Evolutionary conservation across 2,329 filamentous ascomycete species (phyloP).

Genomic region (Ophiostoma ips): DNA sequence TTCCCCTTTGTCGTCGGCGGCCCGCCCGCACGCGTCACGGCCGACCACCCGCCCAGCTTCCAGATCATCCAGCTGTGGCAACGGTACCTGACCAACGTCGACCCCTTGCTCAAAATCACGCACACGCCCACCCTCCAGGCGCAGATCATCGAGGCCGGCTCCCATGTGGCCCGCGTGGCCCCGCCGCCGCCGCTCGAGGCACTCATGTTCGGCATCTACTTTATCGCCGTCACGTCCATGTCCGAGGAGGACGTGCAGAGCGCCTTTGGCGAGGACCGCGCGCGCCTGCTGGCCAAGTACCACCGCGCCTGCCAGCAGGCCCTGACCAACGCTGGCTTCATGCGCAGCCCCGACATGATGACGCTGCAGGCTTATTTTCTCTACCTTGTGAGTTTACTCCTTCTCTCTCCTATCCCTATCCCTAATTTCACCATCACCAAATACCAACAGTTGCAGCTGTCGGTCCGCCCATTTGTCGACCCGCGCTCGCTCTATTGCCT

Average conservation of each 20-base stretch:
- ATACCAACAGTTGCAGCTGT: constrained; percentile 24
- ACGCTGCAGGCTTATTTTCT: constrained; percentile 54
- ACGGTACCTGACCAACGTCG: constrained; percentile 54
- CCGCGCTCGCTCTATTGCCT: constrained; percentile 47
- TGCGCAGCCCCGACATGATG: constrained; percentile 50
- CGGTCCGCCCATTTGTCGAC: constrained; percentile 43
- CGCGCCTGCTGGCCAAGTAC: constrained; percentile 36
- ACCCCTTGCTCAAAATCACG: constrained; percentile 53
- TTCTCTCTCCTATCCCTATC: too few species aligned
- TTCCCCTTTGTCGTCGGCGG: constrained; percentile 44
- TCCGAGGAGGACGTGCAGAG: constrained; percentile 36
- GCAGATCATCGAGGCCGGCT: constrained; percentile 48
- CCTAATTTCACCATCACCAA: constrained; percentile 11
- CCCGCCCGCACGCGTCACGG: constrained; percentile 27
- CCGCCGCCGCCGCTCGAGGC: constrained; percentile 46
- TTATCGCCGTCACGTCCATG: constrained; percentile 44
- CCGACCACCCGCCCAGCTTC: constrained; percentile 38
- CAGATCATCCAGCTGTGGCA: constrained; percentile 56
- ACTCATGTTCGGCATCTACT: constrained; percentile 53
- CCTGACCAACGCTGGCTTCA: constrained; percentile 51
- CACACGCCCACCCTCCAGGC: constrained; percentile 52
- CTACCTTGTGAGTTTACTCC: constrained; percentile 31
- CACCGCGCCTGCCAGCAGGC: constrained; percentile 48
- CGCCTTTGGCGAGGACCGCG: constrained; percentile 40
- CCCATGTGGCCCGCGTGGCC: constrained; percentile 39